Conservation (phyloP, 179 eudicot genomes). For the Silene vulgaris region DNA sequence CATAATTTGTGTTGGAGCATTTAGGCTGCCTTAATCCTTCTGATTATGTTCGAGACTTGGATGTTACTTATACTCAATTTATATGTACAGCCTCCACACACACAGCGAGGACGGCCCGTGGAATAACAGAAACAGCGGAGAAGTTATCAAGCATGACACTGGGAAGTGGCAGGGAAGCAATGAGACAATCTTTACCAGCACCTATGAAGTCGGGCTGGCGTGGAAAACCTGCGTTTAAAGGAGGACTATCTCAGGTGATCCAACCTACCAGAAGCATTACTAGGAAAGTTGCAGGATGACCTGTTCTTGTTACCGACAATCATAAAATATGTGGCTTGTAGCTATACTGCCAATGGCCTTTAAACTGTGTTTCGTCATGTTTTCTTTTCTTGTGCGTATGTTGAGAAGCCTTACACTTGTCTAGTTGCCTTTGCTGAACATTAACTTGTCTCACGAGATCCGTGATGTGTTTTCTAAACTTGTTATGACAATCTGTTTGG, state of each 20-base stretch:
- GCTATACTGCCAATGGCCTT: background rate
- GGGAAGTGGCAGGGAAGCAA: conserved; percentile 43
- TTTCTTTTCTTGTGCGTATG: conserved; percentile 1
- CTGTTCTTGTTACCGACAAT: background rate
- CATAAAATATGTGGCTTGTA: conserved; percentile 10
- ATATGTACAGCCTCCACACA: conserved; percentile 37
- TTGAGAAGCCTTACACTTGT: background rate
- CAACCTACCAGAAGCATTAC: conserved; percentile 29
- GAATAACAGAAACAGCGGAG: conserved; percentile 57
- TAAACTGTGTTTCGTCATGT: conserved; percentile 12
- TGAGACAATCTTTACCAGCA: conserved; percentile 45
- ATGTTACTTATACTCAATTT: background rate
- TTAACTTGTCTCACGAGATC: background rate
- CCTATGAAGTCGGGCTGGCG: conserved; percentile 51
- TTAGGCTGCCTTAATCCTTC: no score
- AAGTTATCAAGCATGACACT: conserved; percentile 64
- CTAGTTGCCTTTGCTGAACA: conserved; percentile 8
- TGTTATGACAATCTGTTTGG: background rate
- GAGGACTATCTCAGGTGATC: conserved; percentile 34
- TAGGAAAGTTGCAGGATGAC: conserved; percentile 39
- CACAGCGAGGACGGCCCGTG: conserved; percentile 41
- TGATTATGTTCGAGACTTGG: background rate
- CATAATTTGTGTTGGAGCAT: no score
- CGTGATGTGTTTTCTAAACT: conserved; percentile 11
- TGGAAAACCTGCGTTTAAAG: conserved; percentile 29